Evolutionary conservation across 305 asterid species (phyloP).

Genomic region (Fraxinus xanthoxyloides): DNA sequence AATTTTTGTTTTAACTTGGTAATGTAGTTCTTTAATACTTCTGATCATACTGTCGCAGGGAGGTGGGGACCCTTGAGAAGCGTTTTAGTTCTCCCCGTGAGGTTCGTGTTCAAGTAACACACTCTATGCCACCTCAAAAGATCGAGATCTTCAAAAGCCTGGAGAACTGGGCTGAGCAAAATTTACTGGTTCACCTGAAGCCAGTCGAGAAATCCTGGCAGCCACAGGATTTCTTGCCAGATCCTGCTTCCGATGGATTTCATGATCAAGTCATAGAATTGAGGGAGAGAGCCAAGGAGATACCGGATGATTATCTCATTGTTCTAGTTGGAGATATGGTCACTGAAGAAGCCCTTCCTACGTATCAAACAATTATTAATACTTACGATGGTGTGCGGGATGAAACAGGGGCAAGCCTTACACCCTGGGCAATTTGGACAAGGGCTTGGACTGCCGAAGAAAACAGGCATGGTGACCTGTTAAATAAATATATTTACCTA

Average conservation of each 20-base stretch:
- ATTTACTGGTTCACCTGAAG: constrained; percentile 62
- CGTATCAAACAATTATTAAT: constrained; percentile 50
- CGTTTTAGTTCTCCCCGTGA: constrained; percentile 73
- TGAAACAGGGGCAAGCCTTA: constrained; percentile 53
- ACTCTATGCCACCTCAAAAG: constrained; percentile 88
- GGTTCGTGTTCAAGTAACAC: constrained; percentile 82
- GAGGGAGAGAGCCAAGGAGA: constrained; percentile 66
- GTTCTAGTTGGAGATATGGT: constrained; percentile 57
- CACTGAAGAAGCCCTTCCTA: constrained; percentile 54
- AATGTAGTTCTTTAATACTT: too few relatives aligned
- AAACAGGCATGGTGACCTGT: constrained; percentile 50
- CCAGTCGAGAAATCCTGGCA: constrained; percentile 86
- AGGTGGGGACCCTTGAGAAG: constrained; percentile 53
- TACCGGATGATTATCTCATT: constrained; percentile 52
- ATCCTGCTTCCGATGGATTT: constrained; percentile 77
- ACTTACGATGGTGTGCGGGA: constrained; percentile 50
- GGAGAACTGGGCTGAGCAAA: constrained; percentile 73
- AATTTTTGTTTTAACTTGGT: too few relatives aligned
- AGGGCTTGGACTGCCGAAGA: constrained; percentile 60
- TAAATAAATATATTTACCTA: constrained; percentile 45
- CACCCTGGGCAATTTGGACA: constrained; percentile 53
- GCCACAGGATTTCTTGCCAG: constrained; percentile 85
- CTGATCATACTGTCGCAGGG: background rate
- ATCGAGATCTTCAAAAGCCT: constrained; percentile 74
- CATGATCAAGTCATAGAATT: constrained; percentile 64